Evolutionary conservation across 2,329 filamentous ascomycete species (phyloP), one percentile per base, ranked within the genome.

Genomic region (Fusarium protoensiforme): DNA sequence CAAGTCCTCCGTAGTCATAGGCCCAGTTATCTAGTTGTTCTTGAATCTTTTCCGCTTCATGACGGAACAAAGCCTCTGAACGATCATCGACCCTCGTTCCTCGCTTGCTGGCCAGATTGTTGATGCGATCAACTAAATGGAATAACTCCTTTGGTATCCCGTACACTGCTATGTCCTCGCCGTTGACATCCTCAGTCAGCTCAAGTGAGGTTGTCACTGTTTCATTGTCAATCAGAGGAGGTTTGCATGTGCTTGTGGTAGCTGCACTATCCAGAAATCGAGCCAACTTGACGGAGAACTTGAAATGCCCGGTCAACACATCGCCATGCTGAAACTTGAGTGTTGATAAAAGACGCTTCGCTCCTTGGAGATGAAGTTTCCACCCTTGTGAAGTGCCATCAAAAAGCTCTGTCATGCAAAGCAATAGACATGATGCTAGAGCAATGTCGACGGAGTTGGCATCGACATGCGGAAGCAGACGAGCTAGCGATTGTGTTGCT

Each of bases 331-430:
- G 76, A 24, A 77, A 76, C 46, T 78, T 78, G 10, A 81, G 69
- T 0, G 82, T 79, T 4, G 79, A 75, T 9, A 85, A 71, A 5
- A 85, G 77, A 3, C 81, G 76, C 65, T 83, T 82, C n/a, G 83
- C 84, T 6, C 82, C 83, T 61, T 83, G 81, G 20, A 85, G 78
- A 64, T 85, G 83, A 61, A 83, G 79, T 74, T 84, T 83, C 83
- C 83, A 85, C 2, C 81, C 80, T 36, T 81, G 77, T 18, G 82
- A 84, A 3, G 82, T 81, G 41, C 83, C 83, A 62, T 85, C 83
- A 24, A 84, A 84, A 10, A 85, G 71, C 64, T 85, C 84, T 6
- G 83, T 83, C 77, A 85, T 81, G 64, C 83, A 85, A 0, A 85
- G 79, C 11, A 85, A 62, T 16, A 85, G 77, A n/a, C 83, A 81